Evolutionary conservation across 306 rosid species (phyloP), one percentile per base, ranked within the genome.

Genomic region (Lupinus albus): DNA sequence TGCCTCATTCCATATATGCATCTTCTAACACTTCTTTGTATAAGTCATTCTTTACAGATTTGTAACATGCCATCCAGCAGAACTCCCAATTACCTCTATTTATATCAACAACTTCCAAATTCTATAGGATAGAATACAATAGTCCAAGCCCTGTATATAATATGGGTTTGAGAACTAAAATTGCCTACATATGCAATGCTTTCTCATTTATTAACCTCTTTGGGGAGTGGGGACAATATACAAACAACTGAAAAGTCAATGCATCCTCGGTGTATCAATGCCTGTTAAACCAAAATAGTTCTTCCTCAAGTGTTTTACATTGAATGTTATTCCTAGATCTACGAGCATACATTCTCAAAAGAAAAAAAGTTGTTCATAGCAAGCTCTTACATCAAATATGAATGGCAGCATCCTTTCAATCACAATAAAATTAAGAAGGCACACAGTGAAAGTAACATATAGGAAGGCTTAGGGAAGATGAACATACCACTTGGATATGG

Each of bases 401-500:
- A 20, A 49, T 21, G 8, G 7, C 20, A 5, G n/a, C 18, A 46
- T 18, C 10, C 67, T 38, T 46, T 17, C 48, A 47, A 68, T 61
- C 35, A 36, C 17, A 18, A 0, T 1, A 58, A 53, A 61, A 67
- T 11, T 41, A 8, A 55, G 45, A 46, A 6, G 42, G 69, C 4
- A 25, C 41, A 25, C 30, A 25, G 30, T 25, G 30, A 25, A 10
- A 59, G 57, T 50, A 53, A 67, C 49, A 42, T 4, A 20, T 28
- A 28, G 35, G 25, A 49, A 53, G 66, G 58, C 56, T 30, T 57
- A 15, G 13, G 70, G 64, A 39, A 77, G 28, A 76, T 8, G 42
- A 71, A 48, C 1, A 11, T 80, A 89, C 98, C 98, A 49, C 92
- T 77, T 67, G 92, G 86, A 83, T 85, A 87, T 61, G 95, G 80